Evolutionary conservation across 2,329 filamentous ascomycete genomes (phyloP).

Genomic region (Calonectria multiphialidica): DNA sequence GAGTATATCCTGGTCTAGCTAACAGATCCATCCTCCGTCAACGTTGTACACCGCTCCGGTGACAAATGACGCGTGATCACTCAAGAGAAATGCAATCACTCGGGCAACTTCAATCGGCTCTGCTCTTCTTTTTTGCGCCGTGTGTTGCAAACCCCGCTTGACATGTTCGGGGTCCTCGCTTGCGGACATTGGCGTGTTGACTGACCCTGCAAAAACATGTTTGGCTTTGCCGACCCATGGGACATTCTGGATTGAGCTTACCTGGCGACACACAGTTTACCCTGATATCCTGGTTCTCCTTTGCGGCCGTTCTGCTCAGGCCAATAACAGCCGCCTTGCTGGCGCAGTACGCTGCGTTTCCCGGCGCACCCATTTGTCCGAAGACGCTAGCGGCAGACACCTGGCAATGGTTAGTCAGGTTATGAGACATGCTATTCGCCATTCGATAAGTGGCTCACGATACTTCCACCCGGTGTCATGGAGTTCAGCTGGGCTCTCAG

Average conservation of each 20-base stretch:
- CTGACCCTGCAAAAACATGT: conserved; percentile 26
- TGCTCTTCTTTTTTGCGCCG: conserved; percentile 30
- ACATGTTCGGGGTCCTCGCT: conserved; percentile 28
- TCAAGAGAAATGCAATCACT: conserved; percentile 39
- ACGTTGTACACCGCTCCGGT: conserved; percentile 50
- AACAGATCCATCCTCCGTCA: conserved; percentile 52
- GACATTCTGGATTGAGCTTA: neutral
- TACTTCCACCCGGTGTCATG: conserved; percentile 37
- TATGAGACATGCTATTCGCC: too few relatives aligned
- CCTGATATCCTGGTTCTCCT: conserved; percentile 35
- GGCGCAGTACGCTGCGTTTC: conserved; percentile 40
- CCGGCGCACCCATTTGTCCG: conserved; percentile 43
- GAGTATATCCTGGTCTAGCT: neutral
- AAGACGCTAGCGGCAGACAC: conserved; percentile 47
- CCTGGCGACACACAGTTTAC: conserved; percentile 34
- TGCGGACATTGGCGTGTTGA: conserved; percentile 31
- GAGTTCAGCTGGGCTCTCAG: conserved; percentile 60
- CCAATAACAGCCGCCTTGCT: conserved; percentile 16
- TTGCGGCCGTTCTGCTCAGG: conserved; percentile 45
- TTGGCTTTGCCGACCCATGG: too few relatives aligned
- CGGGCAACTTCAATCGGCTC: conserved; percentile 27
- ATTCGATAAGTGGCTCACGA: conserved; percentile 7
- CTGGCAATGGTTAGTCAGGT: neutral
- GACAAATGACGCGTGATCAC: conserved; percentile 38
- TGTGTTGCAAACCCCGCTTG: conserved; percentile 16